Percentiles rank a stretch among this genome's conserved stretches.
phyloP scores from a whole-genome alignment of 2,329 filamentous ascomycete genomes.

The Raffaelea deltoideospora region DNA sequence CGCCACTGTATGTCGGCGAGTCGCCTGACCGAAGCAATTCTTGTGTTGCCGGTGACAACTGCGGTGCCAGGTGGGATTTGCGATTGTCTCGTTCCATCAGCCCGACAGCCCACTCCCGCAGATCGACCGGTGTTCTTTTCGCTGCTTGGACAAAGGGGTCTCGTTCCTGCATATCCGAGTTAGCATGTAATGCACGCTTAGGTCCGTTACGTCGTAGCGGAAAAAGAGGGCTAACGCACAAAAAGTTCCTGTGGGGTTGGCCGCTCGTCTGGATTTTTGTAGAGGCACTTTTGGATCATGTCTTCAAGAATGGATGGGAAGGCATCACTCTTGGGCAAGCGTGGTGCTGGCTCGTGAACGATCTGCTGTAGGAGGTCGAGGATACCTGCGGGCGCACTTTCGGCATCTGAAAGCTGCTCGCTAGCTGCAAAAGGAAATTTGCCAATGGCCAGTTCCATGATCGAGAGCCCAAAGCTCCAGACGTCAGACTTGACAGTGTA shows the following conservation, averaged over 20 bases:
- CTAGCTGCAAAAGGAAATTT: constrained; percentile 85
- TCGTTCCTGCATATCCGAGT: constrained; percentile 45
- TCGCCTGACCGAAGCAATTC: constrained; percentile 54
- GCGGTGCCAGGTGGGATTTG: constrained; percentile 79
- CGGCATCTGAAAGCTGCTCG: constrained; percentile 53
- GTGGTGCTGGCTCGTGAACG: constrained; percentile 88
- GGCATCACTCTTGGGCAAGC: constrained; percentile 88
- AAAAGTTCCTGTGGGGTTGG: constrained; percentile 90
- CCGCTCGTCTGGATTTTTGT: constrained; percentile 75
- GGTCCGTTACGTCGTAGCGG: neutral
- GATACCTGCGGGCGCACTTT: constrained; percentile 82
- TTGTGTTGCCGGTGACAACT: constrained; percentile 62
- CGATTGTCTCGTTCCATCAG: constrained; percentile 93
- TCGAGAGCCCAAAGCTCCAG: constrained; percentile 88
- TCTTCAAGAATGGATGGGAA: constrained; percentile 92
- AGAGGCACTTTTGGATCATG: constrained; percentile 91
- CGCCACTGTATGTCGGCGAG: constrained; percentile 37
- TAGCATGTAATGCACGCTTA: neutral
- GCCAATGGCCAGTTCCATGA: constrained; percentile 96
- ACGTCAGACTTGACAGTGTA: constrained; percentile 98
- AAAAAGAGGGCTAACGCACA: constrained; percentile 35
- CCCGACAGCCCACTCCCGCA: constrained; percentile 83
- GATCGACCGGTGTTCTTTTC: constrained; percentile 87
- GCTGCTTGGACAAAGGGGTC: constrained; percentile 93
- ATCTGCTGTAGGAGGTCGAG: constrained; percentile 93